Base-by-base conservation (phyloP, 176 grass and related monocot genomes). In the Saccharum officinarum region DNA sequence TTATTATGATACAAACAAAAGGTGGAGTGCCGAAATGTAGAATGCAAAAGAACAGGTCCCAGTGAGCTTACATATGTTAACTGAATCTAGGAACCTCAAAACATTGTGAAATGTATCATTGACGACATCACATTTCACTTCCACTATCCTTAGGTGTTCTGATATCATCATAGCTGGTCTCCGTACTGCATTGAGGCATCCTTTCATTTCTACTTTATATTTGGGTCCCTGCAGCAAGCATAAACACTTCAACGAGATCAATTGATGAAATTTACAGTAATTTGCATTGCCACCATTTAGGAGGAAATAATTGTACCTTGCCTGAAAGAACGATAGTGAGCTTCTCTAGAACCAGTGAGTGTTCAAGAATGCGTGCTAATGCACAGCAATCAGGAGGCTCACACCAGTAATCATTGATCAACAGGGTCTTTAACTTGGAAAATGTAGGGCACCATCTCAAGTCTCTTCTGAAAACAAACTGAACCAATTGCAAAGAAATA, bases 401-500 rank as follows among this genome's bases (percentile, higher is more conserved):
- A 28, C 54, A 78, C 76, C 76, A 78, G 10, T 61, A 78, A 7
- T 61, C 76, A 16, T 22, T 62, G 11, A 78, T n/a, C 40, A 55
- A 40, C 31, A 85, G 33, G n/a, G 47, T 78, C 64, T 42, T 59
- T 16, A 77, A 30, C 1, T 69, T 78, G 5, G 14, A 78, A 33
- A 85, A 85, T 69, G 74, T 77, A 15, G 83, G 83, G 36, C 83
- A 85, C 17, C 46, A 13, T 33, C 63, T 77, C 23, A 65, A 78
- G 77, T 77, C 83, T 47, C 73, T 69, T 61, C 9, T 31, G 25
- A 78, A 23, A 23, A 78, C 31, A 61, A 45, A 60, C 74, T 85
- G 49, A 13, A 69, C 33, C 7, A 18, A 17, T 37, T 69, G 31
- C 15, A 69, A 69, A 40, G 15, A 20, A 49, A 16, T 4, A 69